Conservation (phyloP, 768 basidiomycete genomes). For the Mycena haematopus region DNA sequence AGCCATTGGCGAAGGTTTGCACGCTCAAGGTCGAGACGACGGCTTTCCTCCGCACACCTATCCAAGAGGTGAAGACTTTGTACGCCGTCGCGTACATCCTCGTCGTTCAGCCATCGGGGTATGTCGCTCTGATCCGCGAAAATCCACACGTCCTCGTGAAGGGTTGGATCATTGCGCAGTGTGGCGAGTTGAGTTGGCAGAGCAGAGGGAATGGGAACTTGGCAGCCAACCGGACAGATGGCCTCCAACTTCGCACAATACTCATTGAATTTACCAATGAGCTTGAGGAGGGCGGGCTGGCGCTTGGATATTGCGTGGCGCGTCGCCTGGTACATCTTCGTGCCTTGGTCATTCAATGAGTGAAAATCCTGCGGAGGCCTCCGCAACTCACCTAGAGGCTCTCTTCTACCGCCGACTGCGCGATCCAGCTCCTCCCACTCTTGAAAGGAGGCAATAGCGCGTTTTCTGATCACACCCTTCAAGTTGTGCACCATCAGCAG, state of each 20-base stretch:
- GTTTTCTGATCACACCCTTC: conserved; percentile 45
- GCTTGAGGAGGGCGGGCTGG: conserved; percentile 36
- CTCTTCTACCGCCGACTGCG: conserved; percentile 38
- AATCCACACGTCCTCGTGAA: no score
- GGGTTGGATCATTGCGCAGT: no score
- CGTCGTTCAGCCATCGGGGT: no score
- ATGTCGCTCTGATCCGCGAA: no score
- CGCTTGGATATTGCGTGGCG: conserved; percentile 39
- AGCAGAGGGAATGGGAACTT: no score
- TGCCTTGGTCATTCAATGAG: conserved; percentile 32
- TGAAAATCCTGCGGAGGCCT: background rate
- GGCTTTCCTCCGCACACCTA: no score
- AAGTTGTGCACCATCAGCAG: conserved; percentile 44
- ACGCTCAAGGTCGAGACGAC: no score
- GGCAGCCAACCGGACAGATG: no score
- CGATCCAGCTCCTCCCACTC: conserved; percentile 46
- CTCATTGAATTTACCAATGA: conserved; percentile 39
- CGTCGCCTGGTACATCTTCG: conserved; percentile 42
- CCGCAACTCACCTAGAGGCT: conserved; percentile 40
- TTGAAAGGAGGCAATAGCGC: conserved; percentile 42
- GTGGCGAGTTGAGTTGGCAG: no score
- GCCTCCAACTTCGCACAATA: conserved; percentile 27
- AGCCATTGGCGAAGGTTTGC: no score
- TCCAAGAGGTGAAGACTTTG: no score
- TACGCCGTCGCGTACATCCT: no score